These are phyloP conservation scores for Komagataea norvegica DNA, from an alignment of 1,139 yeast species.

Conservation along the genomic window DNA sequence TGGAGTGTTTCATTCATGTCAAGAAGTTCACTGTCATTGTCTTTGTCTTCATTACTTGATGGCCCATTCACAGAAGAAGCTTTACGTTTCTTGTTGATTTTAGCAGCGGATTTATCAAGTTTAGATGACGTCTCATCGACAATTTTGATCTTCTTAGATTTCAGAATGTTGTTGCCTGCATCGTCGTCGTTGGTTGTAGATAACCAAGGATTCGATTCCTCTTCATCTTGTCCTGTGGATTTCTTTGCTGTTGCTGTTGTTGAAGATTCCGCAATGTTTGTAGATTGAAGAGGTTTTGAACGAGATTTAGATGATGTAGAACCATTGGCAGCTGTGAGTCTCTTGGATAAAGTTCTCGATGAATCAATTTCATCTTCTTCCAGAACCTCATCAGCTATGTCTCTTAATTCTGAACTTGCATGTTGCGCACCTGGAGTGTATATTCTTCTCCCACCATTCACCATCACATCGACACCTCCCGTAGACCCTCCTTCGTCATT, in stretches of 20 bases:
- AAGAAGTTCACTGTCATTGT: constrained; percentile 41
- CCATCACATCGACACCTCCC: constrained; percentile 35
- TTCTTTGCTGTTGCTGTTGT: constrained; percentile 8
- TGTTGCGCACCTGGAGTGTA: constrained; percentile 67
- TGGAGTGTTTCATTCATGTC: constrained; percentile 40
- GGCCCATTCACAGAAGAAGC: constrained; percentile 30
- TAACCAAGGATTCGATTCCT: constrained; percentile 69
- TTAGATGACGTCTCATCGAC: constrained; percentile 58
- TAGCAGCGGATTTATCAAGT: constrained; percentile 39
- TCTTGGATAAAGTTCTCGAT: constrained; percentile 40
- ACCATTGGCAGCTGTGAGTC: constrained; percentile 30
- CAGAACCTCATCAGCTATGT: constrained; percentile 36
- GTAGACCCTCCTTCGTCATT: constrained; percentile 25
- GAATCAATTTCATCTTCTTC: constrained; percentile 57
- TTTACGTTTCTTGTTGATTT: constrained; percentile 46
- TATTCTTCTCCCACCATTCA: constrained; percentile 77
- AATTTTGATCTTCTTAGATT: constrained; percentile 48
- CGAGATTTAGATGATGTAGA: constrained; percentile 1
- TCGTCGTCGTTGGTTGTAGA: constrained; percentile 9
- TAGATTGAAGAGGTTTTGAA: constrained; percentile 8
- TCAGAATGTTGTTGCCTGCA: constrained; percentile 37
- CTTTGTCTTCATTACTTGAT: constrained; percentile 28
- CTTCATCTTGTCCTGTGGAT: constrained; percentile 20
- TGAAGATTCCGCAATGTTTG: constrained; percentile 7
- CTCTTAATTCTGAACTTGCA: constrained; percentile 40